These are phyloP conservation scores for Phialophora chinensis DNA, from an alignment of 2,329 filamentous ascomycete species.

Conservation along the genomic window DNA sequence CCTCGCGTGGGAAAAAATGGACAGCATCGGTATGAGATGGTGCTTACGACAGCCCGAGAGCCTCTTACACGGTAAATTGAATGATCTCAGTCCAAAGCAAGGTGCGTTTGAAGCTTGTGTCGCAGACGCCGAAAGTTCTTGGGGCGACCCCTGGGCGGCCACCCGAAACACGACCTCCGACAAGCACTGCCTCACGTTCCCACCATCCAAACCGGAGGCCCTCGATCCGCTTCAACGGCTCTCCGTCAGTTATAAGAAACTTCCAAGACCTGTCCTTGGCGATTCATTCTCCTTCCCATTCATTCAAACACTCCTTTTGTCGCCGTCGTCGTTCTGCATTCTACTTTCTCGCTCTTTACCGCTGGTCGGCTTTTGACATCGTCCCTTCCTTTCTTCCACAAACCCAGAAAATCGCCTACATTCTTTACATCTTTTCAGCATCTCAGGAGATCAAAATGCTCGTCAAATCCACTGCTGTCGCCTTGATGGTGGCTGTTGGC, in stretches of 20 bases:
- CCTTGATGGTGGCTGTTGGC: slow-evolving; percentile 29
- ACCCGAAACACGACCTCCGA: slow-evolving; percentile 33
- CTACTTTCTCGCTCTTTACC: slow-evolving; percentile 27
- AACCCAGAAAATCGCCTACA: slow-evolving; percentile 15
- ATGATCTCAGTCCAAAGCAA: slow-evolving; percentile 6
- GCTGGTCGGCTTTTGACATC: slow-evolving; percentile 36
- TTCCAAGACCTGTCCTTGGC: slow-evolving; percentile 30
- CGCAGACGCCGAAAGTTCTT: slow-evolving; percentile 20
- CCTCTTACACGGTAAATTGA: not conserved
- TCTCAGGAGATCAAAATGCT: slow-evolving; percentile 31
- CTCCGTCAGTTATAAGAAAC: slow-evolving; percentile 28
- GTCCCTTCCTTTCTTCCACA: slow-evolving; percentile 26
- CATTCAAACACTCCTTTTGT: slow-evolving; percentile 20
- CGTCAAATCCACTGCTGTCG: slow-evolving; percentile 30
- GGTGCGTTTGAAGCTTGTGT: slow-evolving; percentile 11
- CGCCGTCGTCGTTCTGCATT: slow-evolving; percentile 17
- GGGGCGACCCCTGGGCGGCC: slow-evolving; percentile 18
- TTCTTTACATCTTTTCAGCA: slow-evolving; percentile 11
- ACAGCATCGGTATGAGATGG: not conserved
- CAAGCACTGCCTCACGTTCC: slow-evolving; percentile 31
- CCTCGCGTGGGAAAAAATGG: not conserved
- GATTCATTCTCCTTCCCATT: slow-evolving; percentile 12
- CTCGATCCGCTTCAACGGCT: slow-evolving; percentile 26
- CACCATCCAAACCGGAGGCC: slow-evolving; percentile 24
- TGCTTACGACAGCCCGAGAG: not conserved